Evolutionary conservation across 345 rosid genomes (phyloP), one percentile per base, ranked within the genome.

Genomic region (Geranium brycei): DNA sequence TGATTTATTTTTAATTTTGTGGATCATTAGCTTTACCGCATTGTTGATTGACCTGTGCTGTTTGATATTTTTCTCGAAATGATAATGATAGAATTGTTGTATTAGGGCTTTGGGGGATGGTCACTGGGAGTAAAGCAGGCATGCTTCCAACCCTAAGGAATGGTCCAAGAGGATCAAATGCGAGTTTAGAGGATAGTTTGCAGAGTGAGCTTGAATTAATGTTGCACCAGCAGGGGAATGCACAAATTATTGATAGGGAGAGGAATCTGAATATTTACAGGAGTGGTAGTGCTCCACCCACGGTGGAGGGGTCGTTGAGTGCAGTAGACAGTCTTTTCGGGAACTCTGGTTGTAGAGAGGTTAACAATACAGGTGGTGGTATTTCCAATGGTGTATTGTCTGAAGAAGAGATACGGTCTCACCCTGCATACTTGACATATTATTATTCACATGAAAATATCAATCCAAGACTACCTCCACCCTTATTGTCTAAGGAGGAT

Each of bases 251-350:
- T 51, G 81, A 79, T 58, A 70, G 72, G 28, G 89, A 83, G 51
- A 41, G 38, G 63, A 86, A 80, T 60, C 66, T 82, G 13, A 77
- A 84, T 64, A 79, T 77, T 7, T 79, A 74, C 68, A 78, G 99
- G 71, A 80, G 95, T 75, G 97, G 99, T 31, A 90, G 96, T 73
- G 99, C 99, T 0, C 96, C 96, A 1, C 99, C 99, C 19, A 90
- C 96, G 0, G 95, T 88, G 32, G 91, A 93, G 74, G 99, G 97
- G 69, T 86, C 96, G 31, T 72, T 83, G 32, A 78, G 76, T 64
- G 97, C 95, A 5, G 82, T 86, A 61, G 93, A 82, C 58, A 72
- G 87, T 72, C 86, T 87, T 31, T 83, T 83, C 68, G 64, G 79
- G 66, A 78, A 82, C 68, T 68, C 79, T 41, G 80, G 70, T 65